Evolutionary conservation across 345 rosid genomes (phyloP).

Genomic region (Gossypium bickii): DNA sequence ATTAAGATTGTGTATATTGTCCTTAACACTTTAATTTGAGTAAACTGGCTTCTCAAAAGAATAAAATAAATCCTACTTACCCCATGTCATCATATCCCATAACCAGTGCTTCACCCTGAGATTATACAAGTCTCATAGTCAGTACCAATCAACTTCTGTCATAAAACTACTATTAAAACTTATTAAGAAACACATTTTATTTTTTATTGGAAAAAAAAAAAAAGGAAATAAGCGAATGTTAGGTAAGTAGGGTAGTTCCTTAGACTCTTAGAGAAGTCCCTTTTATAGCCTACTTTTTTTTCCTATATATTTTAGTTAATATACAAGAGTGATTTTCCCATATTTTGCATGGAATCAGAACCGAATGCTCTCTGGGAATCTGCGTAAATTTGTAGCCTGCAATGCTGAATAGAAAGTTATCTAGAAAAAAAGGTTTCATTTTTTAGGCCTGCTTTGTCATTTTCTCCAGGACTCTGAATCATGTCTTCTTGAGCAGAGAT

Average conservation of each 20-base stretch:
- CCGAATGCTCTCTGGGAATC: not conserved
- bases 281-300: not conserved
- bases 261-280: not conserved
- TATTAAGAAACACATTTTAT: not conserved
- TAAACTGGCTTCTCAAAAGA: not conserved
- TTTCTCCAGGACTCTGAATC: too few relatives aligned
- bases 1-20: constrained; percentile 8
- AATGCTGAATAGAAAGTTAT: not conserved
- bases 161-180: not conserved
- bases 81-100: constrained; percentile 99
- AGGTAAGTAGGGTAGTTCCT: not conserved
- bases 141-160: not conserved
- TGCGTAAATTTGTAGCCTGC: not conserved
- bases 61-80: constrained; percentile 35
- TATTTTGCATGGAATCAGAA: not conserved
- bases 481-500: too few relatives aligned
- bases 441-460: too few relatives aligned
- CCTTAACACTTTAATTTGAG: not conserved
- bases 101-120: constrained; percentile 97
- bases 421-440: not conserved
- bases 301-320: not conserved
- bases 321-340: not conserved
- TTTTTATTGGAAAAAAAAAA: not conserved
- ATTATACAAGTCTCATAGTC: constrained; percentile 23
- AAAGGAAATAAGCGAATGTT: not conserved